phyloP scores from a whole-genome alignment of 352 stramenopile species.

The Phytophthora parvispora region DNA sequence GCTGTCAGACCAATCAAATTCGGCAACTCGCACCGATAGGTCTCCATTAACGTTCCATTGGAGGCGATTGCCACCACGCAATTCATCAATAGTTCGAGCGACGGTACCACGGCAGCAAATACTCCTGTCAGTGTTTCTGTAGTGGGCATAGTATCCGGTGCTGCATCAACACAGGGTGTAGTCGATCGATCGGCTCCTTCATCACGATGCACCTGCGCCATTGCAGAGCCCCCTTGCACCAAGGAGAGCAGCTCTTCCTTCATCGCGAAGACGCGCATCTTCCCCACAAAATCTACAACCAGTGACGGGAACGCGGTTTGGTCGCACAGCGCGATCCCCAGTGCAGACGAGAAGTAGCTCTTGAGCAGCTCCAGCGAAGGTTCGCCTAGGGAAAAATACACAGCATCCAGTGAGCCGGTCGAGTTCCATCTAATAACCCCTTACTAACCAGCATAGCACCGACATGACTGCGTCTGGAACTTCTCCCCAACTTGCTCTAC shows the following conservation, averaged over 20 bases:
- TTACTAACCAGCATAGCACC: constrained; percentile 9
- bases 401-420: not conserved
- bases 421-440: not conserved
- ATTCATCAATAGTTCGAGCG: constrained; percentile 66
- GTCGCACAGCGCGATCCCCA: constrained; percentile 64
- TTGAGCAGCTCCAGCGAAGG: constrained; percentile 45
- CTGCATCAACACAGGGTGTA: not conserved
- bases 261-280: constrained; percentile 56
- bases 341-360: constrained; percentile 60
- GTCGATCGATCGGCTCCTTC: not conserved
- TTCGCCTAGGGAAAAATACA: constrained; percentile 33
- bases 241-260: constrained; percentile 55
- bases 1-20: constrained; percentile 71
- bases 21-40: constrained; percentile 75
- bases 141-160: not conserved
- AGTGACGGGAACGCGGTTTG: constrained; percentile 78
- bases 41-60: constrained; percentile 63
- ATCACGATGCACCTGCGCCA: not conserved
- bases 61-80: constrained; percentile 70
- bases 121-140: not conserved
- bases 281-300: constrained; percentile 72
- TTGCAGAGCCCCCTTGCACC: not conserved
- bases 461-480: constrained; percentile 56
- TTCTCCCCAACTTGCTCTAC: constrained; percentile 54
- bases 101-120: constrained; percentile 37